A percentile compares a stretch with the other conserved stretches of the same genome.
Evolutionary conservation across 345 rosid species (phyloP).

Genomic region (Pugionium cornutum): DNA sequence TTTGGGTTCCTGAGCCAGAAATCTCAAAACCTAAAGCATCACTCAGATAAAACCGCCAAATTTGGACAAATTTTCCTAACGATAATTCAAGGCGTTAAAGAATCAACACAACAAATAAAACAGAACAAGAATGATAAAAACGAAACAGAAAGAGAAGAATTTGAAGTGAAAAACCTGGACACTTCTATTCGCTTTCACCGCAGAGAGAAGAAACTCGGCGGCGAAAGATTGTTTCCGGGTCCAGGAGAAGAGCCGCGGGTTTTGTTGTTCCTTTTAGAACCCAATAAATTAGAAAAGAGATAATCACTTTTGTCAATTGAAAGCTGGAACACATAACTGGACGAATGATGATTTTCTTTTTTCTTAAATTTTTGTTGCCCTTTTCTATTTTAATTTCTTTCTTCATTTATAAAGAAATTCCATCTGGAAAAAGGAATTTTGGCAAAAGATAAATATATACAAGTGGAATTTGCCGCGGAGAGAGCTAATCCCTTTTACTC

Average conservation of each 20-base stretch:
- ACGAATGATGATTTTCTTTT: not conserved
- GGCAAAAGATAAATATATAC: not conserved
- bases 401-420: not conserved
- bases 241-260: constrained; percentile 8
- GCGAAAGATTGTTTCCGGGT: constrained; percentile 25
- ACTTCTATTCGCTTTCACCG: constrained; percentile 15
- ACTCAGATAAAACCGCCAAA: not conserved
- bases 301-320: constrained; percentile 25
- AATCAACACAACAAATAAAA: not conserved
- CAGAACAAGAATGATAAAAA: not conserved
- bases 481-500: constrained; percentile 6
- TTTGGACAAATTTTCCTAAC: not conserved
- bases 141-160: not conserved
- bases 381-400: constrained; percentile 3
- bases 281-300: constrained; percentile 30
- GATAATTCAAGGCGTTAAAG: too few relatives aligned
- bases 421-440: not conserved
- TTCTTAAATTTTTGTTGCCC: not conserved
- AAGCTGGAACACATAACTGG: constrained; percentile 17
- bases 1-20: constrained; percentile 2
- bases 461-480: constrained; percentile 36
- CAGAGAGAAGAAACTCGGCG: constrained; percentile 33
- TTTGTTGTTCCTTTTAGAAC: not conserved
- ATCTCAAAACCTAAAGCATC: not conserved
- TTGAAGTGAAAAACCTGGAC: constrained; percentile 31